Conservation (phyloP, 441 rosid species). For the Bocquillonia castaneifolia region DNA sequence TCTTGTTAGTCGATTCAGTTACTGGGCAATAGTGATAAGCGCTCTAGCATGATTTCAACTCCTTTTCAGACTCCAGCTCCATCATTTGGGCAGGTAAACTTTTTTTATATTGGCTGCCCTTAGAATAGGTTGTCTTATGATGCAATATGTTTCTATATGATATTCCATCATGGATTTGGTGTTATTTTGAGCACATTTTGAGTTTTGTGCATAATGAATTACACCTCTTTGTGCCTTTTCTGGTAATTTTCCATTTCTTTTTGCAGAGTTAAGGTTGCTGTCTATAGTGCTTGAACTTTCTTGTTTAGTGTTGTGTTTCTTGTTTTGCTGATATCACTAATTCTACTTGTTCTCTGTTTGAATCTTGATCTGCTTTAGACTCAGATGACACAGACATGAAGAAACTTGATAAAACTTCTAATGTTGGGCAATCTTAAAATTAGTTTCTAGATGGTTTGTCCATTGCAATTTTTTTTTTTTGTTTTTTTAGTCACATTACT, state of each 20-base stretch:
- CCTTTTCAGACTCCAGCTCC: conserved; percentile 45
- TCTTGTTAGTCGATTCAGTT: conserved; percentile 38
- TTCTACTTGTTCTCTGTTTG: background rate
- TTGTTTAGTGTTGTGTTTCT: background rate
- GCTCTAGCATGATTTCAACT: conserved; percentile 32
- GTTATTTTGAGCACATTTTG: background rate
- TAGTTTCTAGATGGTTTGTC: background rate
- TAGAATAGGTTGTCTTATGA: background rate
- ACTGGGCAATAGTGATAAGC: conserved; percentile 40
- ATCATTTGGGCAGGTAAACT: conserved; percentile 49
- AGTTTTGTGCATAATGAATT: background rate
- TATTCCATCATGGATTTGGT: background rate
- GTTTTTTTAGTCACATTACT: background rate
- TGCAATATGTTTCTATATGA: conserved; percentile 2
- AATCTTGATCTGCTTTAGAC: background rate
- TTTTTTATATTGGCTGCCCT: conserved; percentile 15
- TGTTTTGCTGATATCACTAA: background rate
- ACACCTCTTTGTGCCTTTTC: background rate
- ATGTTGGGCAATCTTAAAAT: background rate
- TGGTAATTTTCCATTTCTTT: background rate
- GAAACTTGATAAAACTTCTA: background rate
- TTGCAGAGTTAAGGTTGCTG: background rate
- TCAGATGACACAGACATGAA: background rate
- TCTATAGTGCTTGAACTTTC: background rate
- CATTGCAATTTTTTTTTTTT: background rate